Evolutionary conservation across 2,329 filamentous ascomycete genomes (phyloP), one percentile per base, ranked within the genome.

Genomic region (Aspergillus sp.): DNA sequence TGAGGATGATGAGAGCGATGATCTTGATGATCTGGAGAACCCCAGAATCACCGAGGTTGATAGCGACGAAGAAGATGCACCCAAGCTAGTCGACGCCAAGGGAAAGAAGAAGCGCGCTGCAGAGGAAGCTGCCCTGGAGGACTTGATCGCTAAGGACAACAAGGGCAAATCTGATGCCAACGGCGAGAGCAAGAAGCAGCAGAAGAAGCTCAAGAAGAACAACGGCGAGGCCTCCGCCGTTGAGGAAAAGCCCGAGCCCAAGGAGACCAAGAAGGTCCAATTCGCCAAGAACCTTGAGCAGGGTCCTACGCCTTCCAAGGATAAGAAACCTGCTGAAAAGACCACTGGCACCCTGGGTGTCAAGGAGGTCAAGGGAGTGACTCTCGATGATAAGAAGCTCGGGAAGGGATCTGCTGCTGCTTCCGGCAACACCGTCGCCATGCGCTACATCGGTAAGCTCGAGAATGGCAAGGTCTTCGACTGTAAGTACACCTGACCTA

Each of bases 251-350:
- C 14, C 56, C 7, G 77, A 71, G 60, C 56, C 75, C 64, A 87
- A 87, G 82, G 80, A 82, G 57, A 89, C 90, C 77, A 97, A 97
- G 86, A 98, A 97, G 83, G 95, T 99, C 61, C 91, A 96, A 77
- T 99, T 99, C 75, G 93, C 95, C 73, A 97, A 98, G 85, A 93
- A 98, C 78, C 91, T 99, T 62, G 95, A 98, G 83, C 92, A 96
- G 78, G 95, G 95, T 59, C 95, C 95, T 63, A 96, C 92, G 44
- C 87, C 88, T 65, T 88, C 90, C 64, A 77, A 79, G 61, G 77
- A 77, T 56, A 70, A 74, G 62, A 75, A 80, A 70, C 62, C 72
- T 19, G 69, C 71, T 33, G 57, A 58, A 33, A 83, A 82, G 71
- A 77, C 83, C 68, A 83, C 82, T 70, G 81, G 82, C 55, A 77